Base-by-base conservation (phyloP, 768 basidiomycete species). In the Coprinopsis strossmayeri region DNA sequence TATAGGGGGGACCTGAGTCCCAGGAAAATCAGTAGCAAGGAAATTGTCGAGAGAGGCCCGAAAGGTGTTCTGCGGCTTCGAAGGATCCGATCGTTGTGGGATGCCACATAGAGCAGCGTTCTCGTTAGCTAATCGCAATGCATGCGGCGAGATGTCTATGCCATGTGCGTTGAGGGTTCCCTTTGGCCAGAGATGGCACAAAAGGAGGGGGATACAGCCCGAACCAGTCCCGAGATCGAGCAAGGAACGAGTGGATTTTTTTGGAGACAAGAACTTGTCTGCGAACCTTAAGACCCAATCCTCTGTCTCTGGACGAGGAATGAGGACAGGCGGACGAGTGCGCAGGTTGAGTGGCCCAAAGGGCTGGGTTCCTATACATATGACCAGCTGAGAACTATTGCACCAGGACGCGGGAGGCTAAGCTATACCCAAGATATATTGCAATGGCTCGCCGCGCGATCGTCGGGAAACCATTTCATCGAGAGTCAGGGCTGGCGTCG, bases 251-350 rank as follows among this genome's bases (percentile, higher is more conserved):
- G 32, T 64, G 55, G 13, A 64, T 60, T 5, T 72, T 72, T 2
- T 63, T 52, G 44, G 79, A 57, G n/a, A 61, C 27, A 10, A 4
- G 11, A 3, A 45, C 43, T n/a, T 58, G 11, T 74, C 67, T 23
- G 82, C 73, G 48, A 92, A 76, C 44, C 72, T 74, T 7, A 79
- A 62, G 5, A 83, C 71, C 87, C 87, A 90, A 54, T 91, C 66
- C 59, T 96, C 91, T 0, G 95, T 99, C 65, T 99, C 95, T 37
- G 93, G 89, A 12, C 95, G 85, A 11, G 95, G 95, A 35, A 98
- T 97, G 54, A 98, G 81, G 15, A 84, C 82, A 1, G 95, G 95
- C 2, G 85, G 71, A 15, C 88, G 78, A 9, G 75, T 71, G 51
- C 81, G 69, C 58, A 97, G 74, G 57, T 78, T 72, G 40, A 98